These are phyloP conservation scores for Diaporthe nobilis DNA, from an alignment of 2,329 filamentous ascomycete species.

Conservation along the genomic window DNA sequence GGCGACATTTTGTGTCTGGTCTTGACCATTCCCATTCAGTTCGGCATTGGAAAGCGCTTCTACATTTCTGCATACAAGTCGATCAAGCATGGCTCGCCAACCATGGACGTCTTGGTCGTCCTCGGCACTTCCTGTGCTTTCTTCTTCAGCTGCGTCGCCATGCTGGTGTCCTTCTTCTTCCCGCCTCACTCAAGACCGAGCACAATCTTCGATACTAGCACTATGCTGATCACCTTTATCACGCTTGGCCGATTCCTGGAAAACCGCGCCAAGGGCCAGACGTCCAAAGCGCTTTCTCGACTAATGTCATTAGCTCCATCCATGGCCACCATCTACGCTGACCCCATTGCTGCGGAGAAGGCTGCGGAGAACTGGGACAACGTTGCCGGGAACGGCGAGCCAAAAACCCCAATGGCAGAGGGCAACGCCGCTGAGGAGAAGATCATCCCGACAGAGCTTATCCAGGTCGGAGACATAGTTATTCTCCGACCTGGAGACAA, in stretches of 20 bases:
- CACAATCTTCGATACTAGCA: conserved; percentile 97
- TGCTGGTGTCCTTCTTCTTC: conserved; percentile 84
- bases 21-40: conserved; percentile 94
- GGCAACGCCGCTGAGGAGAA: conserved; percentile 83
- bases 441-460: conserved; percentile 91
- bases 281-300: conserved; percentile 90
- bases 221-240: conserved; percentile 98
- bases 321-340: conserved; percentile 96
- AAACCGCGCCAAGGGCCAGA: conserved; percentile 95
- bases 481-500: conserved; percentile 95
- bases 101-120: conserved; percentile 97
- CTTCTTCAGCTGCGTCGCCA: conserved; percentile 91
- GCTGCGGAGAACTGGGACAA: conserved; percentile 83
- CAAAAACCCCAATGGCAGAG: conserved; percentile 61
- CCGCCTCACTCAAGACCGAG: conserved; percentile 84
- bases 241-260: conserved; percentile 92
- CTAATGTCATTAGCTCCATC: conserved; percentile 97
- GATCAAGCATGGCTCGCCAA: conserved; percentile 89
- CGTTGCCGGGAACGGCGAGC: conserved; percentile 55
- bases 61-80: conserved; percentile 96
- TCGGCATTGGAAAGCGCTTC: conserved; percentile 94
- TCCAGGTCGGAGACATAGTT: conserved; percentile 94
- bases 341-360: conserved; percentile 94
- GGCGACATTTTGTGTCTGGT: conserved; percentile 87
- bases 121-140: conserved; percentile 95